A percentile compares a stretch with the other conserved stretches of the same genome.
Conservation (phyloP, 2,329 filamentous ascomycete species). For the Dactylellina cionopaga region DNA sequence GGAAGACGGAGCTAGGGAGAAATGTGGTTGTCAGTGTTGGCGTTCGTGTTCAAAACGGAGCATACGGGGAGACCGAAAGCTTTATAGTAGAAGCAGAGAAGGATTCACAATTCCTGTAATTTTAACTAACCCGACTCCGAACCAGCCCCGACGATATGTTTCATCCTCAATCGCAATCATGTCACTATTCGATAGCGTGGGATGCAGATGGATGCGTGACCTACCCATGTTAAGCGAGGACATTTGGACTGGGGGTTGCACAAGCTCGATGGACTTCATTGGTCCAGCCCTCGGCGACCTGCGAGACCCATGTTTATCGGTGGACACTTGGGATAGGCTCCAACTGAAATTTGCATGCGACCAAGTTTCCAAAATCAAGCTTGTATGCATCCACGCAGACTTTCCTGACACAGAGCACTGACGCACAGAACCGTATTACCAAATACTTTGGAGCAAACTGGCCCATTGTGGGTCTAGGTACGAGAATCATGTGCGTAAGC, state of each 20-base stretch:
- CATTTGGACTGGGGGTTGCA: constrained; percentile 11
- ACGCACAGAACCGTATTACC: constrained; percentile 19
- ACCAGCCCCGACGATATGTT: constrained; percentile 16
- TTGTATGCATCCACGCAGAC: constrained; percentile 46
- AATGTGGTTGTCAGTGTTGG: not conserved
- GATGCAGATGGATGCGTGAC: constrained; percentile 30
- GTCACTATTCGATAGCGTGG: constrained; percentile 24
- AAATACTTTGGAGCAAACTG: constrained; percentile 21
- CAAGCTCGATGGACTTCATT: constrained; percentile 10
- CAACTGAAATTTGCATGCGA: constrained; percentile 16
- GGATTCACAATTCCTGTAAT: not conserved
- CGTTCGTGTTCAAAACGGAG: constrained; percentile 21
- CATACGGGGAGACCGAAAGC: constrained; percentile 15
- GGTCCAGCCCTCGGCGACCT: constrained; percentile 43
- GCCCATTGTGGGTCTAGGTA: too few relatives aligned
- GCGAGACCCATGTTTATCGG: constrained; percentile 36
- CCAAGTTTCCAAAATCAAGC: constrained; percentile 6
- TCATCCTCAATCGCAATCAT: constrained; percentile 17
- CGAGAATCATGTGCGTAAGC: too few relatives aligned
- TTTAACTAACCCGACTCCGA: constrained; percentile 18
- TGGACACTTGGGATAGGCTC: constrained; percentile 34
- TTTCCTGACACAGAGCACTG: constrained; percentile 14
- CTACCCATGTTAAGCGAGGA: constrained; percentile 32
- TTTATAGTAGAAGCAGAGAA: constrained; percentile 22
- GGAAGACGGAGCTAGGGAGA: not conserved